Percentiles rank a stretch among this genome's conserved stretches.
Conservation (phyloP, 1,284 basidiomycete species). For the Trichosporon inkin region DNA sequence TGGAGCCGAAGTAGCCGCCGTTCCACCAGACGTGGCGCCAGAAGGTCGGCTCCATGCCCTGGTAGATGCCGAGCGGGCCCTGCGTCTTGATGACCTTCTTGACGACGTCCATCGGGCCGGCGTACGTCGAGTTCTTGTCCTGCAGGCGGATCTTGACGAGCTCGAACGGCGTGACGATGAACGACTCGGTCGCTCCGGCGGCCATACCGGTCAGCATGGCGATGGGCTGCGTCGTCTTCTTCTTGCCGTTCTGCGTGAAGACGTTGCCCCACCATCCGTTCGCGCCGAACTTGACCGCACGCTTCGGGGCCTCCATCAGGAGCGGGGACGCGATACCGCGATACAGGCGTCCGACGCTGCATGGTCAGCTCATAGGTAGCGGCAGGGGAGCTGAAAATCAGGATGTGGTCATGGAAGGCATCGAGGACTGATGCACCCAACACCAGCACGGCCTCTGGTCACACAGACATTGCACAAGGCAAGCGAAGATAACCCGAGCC, state of each 20-base stretch:
- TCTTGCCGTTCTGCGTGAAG: slow-evolving; percentile 57
- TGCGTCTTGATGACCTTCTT: slow-evolving; percentile 69
- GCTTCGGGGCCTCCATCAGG: slow-evolving; percentile 93
- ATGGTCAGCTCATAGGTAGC: slow-evolving; percentile 13
- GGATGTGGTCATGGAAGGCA: too few species aligned
- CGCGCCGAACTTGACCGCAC: slow-evolving; percentile 78
- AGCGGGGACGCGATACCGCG: slow-evolving; percentile 91
- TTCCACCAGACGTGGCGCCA: slow-evolving; percentile 90
- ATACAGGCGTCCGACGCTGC: slow-evolving; percentile 76
- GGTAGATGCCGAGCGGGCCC: slow-evolving; percentile 66
- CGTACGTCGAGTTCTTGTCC: slow-evolving; percentile 82
- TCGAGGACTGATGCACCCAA: too few species aligned
- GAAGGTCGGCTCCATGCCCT: slow-evolving; percentile 91
- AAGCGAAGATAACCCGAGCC: background rate
- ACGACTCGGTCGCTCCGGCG: slow-evolving; percentile 92
- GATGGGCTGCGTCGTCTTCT: slow-evolving; percentile 80
- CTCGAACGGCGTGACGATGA: slow-evolving; percentile 86
- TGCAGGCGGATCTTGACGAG: slow-evolving; percentile 94
- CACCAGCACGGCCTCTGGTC: too few species aligned
- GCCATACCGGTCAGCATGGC: slow-evolving; percentile 86
- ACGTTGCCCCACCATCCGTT: slow-evolving; percentile 75
- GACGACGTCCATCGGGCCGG: slow-evolving; percentile 87
- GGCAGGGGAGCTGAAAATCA: too few species aligned
- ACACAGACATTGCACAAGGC: background rate
- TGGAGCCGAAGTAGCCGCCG: slow-evolving; percentile 88